Evolutionary conservation across 306 rosid genomes (phyloP).

Genomic region (Malus sieversii): DNA sequence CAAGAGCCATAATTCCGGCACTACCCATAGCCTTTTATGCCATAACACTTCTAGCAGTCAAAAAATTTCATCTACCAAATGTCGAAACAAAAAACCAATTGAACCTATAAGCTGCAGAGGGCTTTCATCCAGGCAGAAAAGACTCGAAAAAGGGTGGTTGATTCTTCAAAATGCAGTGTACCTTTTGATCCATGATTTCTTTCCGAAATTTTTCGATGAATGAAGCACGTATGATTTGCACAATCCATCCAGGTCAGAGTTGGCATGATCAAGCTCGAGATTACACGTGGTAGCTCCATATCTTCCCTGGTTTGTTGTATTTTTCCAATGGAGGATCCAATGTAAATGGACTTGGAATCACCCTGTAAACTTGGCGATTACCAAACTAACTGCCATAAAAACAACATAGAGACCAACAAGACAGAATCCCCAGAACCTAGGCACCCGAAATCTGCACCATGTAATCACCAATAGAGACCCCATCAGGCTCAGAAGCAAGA

Average conservation of each 20-base stretch:
- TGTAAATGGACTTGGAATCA: slow-evolving; percentile 17
- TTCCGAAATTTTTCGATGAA: background rate
- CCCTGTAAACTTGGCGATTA: slow-evolving; percentile 63
- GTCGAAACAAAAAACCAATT: background rate
- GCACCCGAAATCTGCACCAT: slow-evolving; percentile 92
- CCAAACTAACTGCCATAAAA: slow-evolving; percentile 64
- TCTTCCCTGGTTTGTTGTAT: background rate
- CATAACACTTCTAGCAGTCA: background rate
- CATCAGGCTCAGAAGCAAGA: slow-evolving; percentile 85
- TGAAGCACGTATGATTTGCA: background rate
- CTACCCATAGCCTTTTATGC: background rate
- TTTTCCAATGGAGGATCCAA: background rate
- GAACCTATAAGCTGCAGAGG: background rate
- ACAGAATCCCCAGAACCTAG: slow-evolving; percentile 91
- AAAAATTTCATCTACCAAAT: background rate
- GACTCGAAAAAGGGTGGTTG: background rate
- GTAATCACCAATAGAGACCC: slow-evolving; percentile 85
- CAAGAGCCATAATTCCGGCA: background rate
- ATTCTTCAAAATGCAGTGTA: background rate
- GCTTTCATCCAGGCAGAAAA: background rate
- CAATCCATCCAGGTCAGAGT: background rate
- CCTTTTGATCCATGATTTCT: background rate
- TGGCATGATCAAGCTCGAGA: slow-evolving; percentile 4
- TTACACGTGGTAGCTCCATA: background rate
- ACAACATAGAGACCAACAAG: slow-evolving; percentile 71